Conservation (phyloP, 139 green algal genomes). For the Coccomyxa sp. region DNA sequence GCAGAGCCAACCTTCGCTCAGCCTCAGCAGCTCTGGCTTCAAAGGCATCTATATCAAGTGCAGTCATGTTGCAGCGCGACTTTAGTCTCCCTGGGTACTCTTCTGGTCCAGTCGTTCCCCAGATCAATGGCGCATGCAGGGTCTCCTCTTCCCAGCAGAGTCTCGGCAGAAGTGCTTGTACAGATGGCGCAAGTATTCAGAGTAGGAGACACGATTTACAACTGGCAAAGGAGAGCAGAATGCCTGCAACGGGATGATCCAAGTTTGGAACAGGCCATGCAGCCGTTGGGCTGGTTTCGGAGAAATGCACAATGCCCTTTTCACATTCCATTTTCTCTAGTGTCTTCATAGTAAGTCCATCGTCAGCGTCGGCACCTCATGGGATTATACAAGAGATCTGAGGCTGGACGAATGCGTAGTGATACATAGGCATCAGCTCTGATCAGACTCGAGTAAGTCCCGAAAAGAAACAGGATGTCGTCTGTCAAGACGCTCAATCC, state of each 20-base stretch:
- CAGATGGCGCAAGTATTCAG: background rate
- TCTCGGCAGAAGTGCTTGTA: background rate
- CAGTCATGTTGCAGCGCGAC: background rate
- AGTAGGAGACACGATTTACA: background rate
- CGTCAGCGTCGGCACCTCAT: too few relatives aligned
- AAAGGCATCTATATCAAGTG: background rate
- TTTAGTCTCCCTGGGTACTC: background rate
- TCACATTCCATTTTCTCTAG: too few relatives aligned
- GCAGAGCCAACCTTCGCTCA: background rate
- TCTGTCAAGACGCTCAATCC: constrained; percentile 85
- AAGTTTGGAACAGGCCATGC: too few relatives aligned
- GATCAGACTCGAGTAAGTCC: background rate
- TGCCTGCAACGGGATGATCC: too few relatives aligned
- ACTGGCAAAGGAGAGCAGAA: background rate
- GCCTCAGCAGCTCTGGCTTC: background rate
- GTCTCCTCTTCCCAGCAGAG: too few relatives aligned
- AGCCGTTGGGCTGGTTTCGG: too few relatives aligned
- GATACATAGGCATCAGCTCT: background rate
- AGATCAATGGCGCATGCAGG: background rate
- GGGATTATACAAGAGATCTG: background rate
- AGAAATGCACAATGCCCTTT: too few relatives aligned
- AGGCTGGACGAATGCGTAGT: background rate
- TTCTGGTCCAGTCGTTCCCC: background rate
- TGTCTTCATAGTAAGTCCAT: too few relatives aligned
- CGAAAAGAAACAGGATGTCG: background rate